phyloP scores from a whole-genome alignment of 306 rosid genomes.

The Pterocarpus macrocarpus region DNA sequence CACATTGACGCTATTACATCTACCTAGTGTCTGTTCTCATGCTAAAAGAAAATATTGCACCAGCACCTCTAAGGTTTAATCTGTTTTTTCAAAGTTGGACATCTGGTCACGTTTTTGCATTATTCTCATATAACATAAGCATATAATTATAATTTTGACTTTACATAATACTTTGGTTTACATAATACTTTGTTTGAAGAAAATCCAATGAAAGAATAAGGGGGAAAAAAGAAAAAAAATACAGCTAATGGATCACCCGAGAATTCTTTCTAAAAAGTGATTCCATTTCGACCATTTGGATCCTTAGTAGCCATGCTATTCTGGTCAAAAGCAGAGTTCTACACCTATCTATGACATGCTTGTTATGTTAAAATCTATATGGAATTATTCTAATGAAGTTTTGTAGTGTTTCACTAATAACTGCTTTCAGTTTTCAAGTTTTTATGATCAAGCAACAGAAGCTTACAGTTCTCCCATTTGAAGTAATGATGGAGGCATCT shows the following conservation, averaged over 20 bases:
- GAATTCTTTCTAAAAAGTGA: conserved; percentile 10
- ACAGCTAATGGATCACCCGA: conserved; percentile 5
- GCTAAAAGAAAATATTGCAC: neutral
- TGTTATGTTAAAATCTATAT: neutral
- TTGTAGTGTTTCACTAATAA: neutral
- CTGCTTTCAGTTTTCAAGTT: conserved; percentile 30
- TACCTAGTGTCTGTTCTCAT: neutral
- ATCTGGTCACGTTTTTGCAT: conserved; percentile 2
- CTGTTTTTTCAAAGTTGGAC: neutral
- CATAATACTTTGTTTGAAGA: conserved; percentile 9
- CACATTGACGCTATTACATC: neutral
- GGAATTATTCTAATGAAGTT: conserved; percentile 29
- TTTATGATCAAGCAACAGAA: conserved; percentile 40
- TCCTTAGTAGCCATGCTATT: conserved; percentile 35
- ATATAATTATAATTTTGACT: too few relatives aligned
- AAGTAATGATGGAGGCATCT: conserved; percentile 59
- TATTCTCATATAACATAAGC: neutral
- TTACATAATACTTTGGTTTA: neutral
- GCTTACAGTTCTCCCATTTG: conserved; percentile 72
- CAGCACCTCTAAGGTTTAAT: neutral
- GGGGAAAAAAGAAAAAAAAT: neutral
- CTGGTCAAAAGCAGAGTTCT: conserved; percentile 36
- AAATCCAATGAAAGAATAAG: conserved; percentile 24
- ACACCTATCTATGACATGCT: conserved; percentile 8
- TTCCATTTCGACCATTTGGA: conserved; percentile 40